Percentiles rank a stretch among this genome's conserved stretches.
Evolutionary conservation across 352 stramenopile species (phyloP).

Genomic region (Pythium aristosporum): DNA sequence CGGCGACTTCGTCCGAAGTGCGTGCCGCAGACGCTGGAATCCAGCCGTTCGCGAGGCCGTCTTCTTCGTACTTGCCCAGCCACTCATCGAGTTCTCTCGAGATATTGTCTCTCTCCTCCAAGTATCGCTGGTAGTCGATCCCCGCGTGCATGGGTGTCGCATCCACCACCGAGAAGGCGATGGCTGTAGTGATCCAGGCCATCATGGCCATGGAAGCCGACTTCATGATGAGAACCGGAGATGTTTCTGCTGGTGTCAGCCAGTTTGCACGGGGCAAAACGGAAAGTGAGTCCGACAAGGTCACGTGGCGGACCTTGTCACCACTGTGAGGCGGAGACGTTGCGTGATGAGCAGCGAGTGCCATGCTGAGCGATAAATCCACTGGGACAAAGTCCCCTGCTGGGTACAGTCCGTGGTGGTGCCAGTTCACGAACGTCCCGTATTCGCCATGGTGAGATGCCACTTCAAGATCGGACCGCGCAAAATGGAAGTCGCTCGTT

Average conservation of each 20-base stretch:
- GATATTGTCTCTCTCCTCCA: conserved; percentile 45
- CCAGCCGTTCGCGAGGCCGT: conserved; percentile 25
- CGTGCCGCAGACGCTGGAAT: conserved; percentile 25
- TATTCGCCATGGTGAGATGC: conserved; percentile 1
- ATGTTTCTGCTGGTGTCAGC: not conserved
- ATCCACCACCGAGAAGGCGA: not conserved
- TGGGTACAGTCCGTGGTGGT: not conserved
- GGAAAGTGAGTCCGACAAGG: not conserved
- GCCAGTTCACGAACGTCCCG: not conserved
- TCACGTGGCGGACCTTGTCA: not conserved
- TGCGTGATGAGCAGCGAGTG: not conserved
- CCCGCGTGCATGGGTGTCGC: conserved; percentile 27
- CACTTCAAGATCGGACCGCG: not conserved
- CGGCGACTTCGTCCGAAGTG: conserved; percentile 24
- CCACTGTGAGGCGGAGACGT: not conserved
- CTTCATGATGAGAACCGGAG: conserved; percentile 2
- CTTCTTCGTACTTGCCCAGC: conserved; percentile 36
- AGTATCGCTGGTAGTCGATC: conserved; percentile 48
- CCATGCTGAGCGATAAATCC: not conserved
- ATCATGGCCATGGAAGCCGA: not conserved
- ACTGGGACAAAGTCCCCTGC: not conserved
- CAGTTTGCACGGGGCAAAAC: not conserved
- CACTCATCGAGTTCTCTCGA: conserved; percentile 43
- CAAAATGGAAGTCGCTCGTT: not conserved
- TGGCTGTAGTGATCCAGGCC: not conserved